Percentiles rank a stretch among this genome's conserved stretches.
phyloP scores from a whole-genome alignment of 2,329 filamentous ascomycete species.

The Aspergillus novoparasiticus region DNA sequence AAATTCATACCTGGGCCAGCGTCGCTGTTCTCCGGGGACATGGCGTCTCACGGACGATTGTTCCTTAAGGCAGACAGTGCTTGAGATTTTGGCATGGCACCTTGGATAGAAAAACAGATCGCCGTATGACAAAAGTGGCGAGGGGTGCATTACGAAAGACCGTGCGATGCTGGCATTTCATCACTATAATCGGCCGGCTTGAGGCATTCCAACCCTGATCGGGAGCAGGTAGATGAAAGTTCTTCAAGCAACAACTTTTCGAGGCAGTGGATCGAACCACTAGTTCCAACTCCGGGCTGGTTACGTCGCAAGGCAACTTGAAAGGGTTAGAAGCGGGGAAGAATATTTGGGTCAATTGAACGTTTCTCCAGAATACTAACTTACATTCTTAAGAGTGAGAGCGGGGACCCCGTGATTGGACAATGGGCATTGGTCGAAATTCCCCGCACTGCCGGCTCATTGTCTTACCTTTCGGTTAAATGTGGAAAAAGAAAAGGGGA shows the following conservation, averaged over 20 bases:
- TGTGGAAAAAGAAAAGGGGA: background rate
- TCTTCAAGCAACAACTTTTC: background rate
- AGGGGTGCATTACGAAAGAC: conserved; percentile 13
- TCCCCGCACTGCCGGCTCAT: background rate
- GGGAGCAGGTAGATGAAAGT: background rate
- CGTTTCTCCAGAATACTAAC: background rate
- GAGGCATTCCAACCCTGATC: background rate
- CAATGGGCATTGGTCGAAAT: background rate
- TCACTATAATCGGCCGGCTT: background rate
- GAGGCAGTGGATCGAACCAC: background rate
- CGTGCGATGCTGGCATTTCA: background rate
- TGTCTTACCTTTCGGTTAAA: conserved; percentile 3
- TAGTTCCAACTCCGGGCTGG: background rate
- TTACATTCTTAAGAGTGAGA: background rate
- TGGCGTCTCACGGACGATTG: conserved; percentile 28
- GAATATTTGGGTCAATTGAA: background rate
- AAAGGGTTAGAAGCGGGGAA: conserved; percentile 1
- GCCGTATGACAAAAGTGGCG: conserved; percentile 1
- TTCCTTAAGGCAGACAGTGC: conserved; percentile 5
- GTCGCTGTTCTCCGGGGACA: conserved; percentile 33
- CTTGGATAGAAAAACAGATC: background rate
- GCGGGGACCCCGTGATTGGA: background rate
- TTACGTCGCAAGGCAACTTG: background rate
- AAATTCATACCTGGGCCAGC: conserved; percentile 25
- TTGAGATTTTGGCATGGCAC: conserved; percentile 20